Base-by-base conservation (phyloP, 352 stramenopile species). In the Paralagenidium karlingii region DNA sequence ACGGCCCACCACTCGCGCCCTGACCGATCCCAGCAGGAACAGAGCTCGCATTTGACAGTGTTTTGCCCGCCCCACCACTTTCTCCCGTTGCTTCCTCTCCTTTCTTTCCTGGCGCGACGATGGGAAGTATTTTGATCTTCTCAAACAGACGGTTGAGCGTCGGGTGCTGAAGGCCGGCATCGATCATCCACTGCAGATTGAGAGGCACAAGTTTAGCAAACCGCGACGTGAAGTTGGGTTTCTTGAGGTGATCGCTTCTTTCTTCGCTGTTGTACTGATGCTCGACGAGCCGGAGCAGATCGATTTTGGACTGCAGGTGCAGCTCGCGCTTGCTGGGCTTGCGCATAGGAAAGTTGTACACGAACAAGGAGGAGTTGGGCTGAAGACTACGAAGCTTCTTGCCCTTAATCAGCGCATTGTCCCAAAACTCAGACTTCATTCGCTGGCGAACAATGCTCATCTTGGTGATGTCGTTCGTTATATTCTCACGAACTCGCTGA, bases 371-470 rank as follows among this genome's bases (percentile, higher is more conserved):
- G 44, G 24, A 1, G 43, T 41, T 16, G 27, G 29, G 25, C 26
- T 9, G 22, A 2, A 95, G 54, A 0, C 67, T 69, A 3, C 57
- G 69, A 7, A 95, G 40, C 20, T 70, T 63, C 3, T 73, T 62
- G 3, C 66, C 74, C 13, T 82, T 68, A 7, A 79, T 59, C 15
- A 78, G 75, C 21, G 84, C 70, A 10, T 60, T 57, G 49, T 95
- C 84, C 84, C 84, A 96, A 46, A 90, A 95, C 51, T 96, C 83
- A n/a, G 41, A 44, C 57, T 82, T 85, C 70, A 96, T 94, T 22
- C 83, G 67, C 33, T 84, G 64, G 3, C 73, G 68, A 2, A 94
- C 59, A 33, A 94, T 68, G 19, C 63, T 68, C 54, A 84, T 82
- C 18, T 77, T 68, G 3, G 69, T 62, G 16, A 94, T 52, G 24